A percentile compares a stretch with the other conserved stretches of the same genome.
These are phyloP conservation scores for Arctostaphylos glauca DNA, from an alignment of 148 eudicot species.

Conservation along the genomic window DNA sequence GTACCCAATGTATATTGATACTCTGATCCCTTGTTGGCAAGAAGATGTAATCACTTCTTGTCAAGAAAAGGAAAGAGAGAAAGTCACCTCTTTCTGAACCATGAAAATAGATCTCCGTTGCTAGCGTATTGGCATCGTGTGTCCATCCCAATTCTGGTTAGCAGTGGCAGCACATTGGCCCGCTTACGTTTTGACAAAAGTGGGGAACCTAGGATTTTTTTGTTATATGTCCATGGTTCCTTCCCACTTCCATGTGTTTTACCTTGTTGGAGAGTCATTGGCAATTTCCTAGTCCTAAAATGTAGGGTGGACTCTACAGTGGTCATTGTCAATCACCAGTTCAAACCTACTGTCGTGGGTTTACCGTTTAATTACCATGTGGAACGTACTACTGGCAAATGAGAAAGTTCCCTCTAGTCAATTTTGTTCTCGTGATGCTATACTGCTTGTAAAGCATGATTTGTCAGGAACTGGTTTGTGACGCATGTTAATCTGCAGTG, in stretches of 20 bases:
- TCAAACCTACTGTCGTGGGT: background rate
- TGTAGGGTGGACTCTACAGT: background rate
- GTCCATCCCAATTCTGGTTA: background rate
- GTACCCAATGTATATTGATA: background rate
- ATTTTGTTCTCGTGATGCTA: background rate
- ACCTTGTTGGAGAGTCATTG: background rate
- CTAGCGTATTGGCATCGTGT: background rate
- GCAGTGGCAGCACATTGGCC: background rate
- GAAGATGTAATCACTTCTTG: background rate
- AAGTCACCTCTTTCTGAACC: background rate
- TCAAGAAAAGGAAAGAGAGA: background rate
- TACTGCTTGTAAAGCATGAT: background rate
- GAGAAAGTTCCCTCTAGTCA: background rate
- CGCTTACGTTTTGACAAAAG: background rate
- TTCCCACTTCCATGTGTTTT: background rate
- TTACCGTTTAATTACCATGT: background rate
- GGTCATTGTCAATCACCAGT: background rate
- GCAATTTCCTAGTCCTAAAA: background rate
- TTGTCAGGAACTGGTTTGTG: background rate
- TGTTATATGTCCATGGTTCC: background rate
- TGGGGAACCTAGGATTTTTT: background rate
- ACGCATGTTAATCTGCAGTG: slow-evolving; percentile 48
- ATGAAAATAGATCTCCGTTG: background rate
- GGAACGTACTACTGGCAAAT: background rate
- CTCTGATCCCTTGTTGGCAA: background rate